These are phyloP conservation scores for Boletus bicolor DNA, from an alignment of 768 basidiomycete genomes.

Conservation along the genomic window DNA sequence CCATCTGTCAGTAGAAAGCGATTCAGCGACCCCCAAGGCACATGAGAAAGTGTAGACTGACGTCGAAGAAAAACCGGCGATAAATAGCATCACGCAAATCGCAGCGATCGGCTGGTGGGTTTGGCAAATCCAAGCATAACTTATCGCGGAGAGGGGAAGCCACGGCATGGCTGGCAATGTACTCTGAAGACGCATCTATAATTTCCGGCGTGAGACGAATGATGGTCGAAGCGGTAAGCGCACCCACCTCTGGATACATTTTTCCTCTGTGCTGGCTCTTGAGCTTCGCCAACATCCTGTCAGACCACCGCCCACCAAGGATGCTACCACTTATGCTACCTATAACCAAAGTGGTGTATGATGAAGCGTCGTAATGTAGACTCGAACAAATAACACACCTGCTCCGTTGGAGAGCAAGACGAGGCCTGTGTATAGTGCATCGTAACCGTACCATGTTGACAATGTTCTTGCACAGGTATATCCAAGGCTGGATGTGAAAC, in stretches of 20 bases:
- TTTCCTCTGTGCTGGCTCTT: constrained; percentile 43
- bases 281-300: constrained; percentile 40
- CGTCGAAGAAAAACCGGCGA: constrained; percentile 61
- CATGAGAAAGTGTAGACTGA: neutral
- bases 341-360: neutral
- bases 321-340: constrained; percentile 53
- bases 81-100: constrained; percentile 69
- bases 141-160: constrained; percentile 57
- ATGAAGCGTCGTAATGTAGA: neutral
- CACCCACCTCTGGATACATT: constrained; percentile 58
- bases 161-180: constrained; percentile 51
- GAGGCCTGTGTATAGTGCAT: constrained; percentile 69
- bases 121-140: constrained; percentile 74
- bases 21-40: neutral
- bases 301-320: constrained; percentile 59
- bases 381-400: constrained; percentile 38
- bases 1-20: constrained; percentile 32
- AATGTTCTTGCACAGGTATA: constrained; percentile 78
- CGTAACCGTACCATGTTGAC: constrained; percentile 57
- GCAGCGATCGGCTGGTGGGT: constrained; percentile 62
- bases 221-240: neutral
- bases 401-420: constrained; percentile 72
- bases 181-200: constrained; percentile 69
- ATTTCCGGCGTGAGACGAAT: neutral
- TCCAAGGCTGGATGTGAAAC: constrained; percentile 62